Conservation (phyloP, 176 grass and related monocot genomes). For the Avena insularis region DNA sequence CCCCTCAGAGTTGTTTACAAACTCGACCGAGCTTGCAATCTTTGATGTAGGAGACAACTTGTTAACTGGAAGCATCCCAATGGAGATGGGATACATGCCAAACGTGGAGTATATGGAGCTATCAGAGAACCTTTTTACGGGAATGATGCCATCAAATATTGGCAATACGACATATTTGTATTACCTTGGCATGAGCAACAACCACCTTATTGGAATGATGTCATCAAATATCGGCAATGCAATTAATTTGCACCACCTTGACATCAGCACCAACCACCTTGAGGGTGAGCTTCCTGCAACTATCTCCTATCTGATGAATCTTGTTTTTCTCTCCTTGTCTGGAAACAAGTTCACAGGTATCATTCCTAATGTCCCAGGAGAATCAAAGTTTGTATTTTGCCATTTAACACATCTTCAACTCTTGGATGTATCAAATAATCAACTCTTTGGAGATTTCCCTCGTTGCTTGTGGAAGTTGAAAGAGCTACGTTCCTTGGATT, state of each 20-base stretch:
- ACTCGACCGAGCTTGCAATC: background rate
- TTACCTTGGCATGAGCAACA: background rate
- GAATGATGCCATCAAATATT: background rate
- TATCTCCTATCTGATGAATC: background rate
- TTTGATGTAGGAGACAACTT: conserved; percentile 45
- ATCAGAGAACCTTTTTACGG: background rate
- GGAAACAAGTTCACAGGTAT: background rate
- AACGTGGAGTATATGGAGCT: no score
- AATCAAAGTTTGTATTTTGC: background rate
- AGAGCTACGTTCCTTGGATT: background rate
- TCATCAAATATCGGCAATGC: no score
- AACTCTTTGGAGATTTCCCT: conserved; percentile 37
- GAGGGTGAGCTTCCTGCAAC: background rate
- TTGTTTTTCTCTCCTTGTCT: background rate
- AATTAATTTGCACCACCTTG: no score
- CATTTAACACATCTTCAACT: background rate
- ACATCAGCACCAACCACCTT: no score
- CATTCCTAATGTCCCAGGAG: background rate
- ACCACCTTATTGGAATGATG: background rate
- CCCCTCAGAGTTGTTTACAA: conserved; percentile 29
- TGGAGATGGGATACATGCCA: no score
- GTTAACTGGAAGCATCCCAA: background rate
- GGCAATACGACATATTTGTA: no score
- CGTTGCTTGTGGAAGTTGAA: conserved; percentile 27
- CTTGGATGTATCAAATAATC: conserved; percentile 33